Evolutionary conservation across 2,329 filamentous ascomycete species (phyloP), one percentile per base, ranked within the genome.

Genomic region (Aspergillus texensis): DNA sequence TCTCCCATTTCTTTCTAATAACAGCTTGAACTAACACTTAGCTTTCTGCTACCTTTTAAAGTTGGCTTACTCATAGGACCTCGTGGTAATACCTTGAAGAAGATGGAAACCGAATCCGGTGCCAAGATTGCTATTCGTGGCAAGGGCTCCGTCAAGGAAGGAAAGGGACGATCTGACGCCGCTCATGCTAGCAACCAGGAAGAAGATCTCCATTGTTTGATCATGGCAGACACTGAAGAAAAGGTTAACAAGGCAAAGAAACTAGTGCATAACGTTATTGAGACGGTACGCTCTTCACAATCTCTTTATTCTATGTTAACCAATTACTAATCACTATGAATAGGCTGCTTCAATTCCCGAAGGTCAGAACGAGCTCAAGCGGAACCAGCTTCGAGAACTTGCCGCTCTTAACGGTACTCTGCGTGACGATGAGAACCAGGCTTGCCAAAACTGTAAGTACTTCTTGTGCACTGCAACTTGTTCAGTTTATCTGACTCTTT

Each of bases 141-240:
- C 84, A 99, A 99, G 83, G 95, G 95, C 78, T 99, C 95, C 74
- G 95, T 99, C 79, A 99, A 99, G 82, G 95, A 99, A 87, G 95
- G 95, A 84, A 99, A 99, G 81, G 95, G 95, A 71, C 93, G 95
- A 71, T 98, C 95, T 83, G 95, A 99, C 80, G 95, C 95, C 74
- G 95, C 95, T 83, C 95, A 99, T 82, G 93, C 94, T 80, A 98
- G 95, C 87, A 99, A 99, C 85, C 95, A 99, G 86, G 95, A 99
- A 84, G 95, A 99, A 83, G 95, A 99, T 79, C 86, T 99, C 62
- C 95, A 99, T 82, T 99, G 95, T 81, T 84, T 99, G 78, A 98
- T 99, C 83, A 99, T 99, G 95, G 95, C 95, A 75, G 95, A 99
- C 76, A 98, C 94, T 43, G 96, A 99, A 83, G 95, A 99, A 67